Evolutionary conservation across 1,284 basidiomycete species (phyloP).

Genomic region (Pulchroboletus neoregius): DNA sequence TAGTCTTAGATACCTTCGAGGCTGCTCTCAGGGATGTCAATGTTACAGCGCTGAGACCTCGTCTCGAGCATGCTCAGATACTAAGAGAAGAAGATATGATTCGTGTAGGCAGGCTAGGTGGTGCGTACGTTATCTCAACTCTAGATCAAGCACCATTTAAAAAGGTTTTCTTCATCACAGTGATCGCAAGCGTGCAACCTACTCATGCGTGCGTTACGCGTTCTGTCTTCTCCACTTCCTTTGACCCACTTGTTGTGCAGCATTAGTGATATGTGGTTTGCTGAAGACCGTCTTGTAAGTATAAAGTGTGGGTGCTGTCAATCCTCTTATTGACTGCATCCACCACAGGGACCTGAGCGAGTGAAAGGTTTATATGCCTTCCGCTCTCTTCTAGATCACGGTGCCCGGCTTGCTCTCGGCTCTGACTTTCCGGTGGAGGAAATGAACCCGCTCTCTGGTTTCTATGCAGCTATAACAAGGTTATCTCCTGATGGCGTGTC

Average conservation of each 20-base stretch:
- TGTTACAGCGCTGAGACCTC: slow-evolving; percentile 64
- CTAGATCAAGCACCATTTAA: background rate
- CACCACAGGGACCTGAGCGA: slow-evolving; percentile 68
- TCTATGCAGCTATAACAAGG: slow-evolving; percentile 83
- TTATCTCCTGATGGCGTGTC: slow-evolving; percentile 68
- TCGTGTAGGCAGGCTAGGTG: slow-evolving; percentile 72
- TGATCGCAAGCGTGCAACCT: slow-evolving; percentile 81
- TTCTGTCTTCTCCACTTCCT: background rate
- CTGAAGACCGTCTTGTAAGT: slow-evolving; percentile 71
- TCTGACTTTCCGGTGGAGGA: slow-evolving; percentile 89
- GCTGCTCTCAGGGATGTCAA: slow-evolving; percentile 54
- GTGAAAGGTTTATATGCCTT: slow-evolving; percentile 87
- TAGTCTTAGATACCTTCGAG: slow-evolving; percentile 83
- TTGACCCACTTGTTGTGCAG: slow-evolving; percentile 33
- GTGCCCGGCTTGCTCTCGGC: slow-evolving; percentile 67
- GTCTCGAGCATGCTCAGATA: slow-evolving; percentile 90
- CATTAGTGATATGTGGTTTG: slow-evolving; percentile 88
- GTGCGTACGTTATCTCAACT: slow-evolving; percentile 38
- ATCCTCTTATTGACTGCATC: background rate
- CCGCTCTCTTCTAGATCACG: slow-evolving; percentile 61
- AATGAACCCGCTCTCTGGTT: slow-evolving; percentile 72
- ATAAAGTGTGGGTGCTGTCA: background rate
- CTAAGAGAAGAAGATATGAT: slow-evolving; percentile 68
- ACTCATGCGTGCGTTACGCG: slow-evolving; percentile 72
- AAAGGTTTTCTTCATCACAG: slow-evolving; percentile 32